Evolutionary conservation across 2,329 filamentous ascomycete species (phyloP), one percentile per base, ranked within the genome.

Genomic region (Colletotrichum godetiae): DNA sequence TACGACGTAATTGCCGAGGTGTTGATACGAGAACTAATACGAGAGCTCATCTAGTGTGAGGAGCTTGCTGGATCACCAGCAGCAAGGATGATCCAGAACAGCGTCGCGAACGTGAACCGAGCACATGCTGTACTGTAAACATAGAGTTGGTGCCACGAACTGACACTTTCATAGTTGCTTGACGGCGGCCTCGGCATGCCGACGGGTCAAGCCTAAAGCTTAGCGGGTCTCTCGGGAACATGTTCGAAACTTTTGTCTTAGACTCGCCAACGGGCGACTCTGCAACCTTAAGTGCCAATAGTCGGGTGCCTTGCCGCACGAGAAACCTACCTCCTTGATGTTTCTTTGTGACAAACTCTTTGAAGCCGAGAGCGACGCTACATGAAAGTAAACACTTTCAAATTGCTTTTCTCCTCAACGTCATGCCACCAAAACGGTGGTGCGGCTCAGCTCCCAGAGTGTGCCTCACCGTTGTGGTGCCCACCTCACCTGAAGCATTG

Each of bases 221-320:
- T 37, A 49, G 13, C n/a, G 27, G 52, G 52, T 22, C 22, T 27
- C 13, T 61, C 24, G 19, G 59, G 24, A 5, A 33, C 22, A 27
- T 19, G 12, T n/a, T 12, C 12, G n/a, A 27, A 53, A n/a, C 13
- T 42, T 19, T 52, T 49, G 27, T 33, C 13, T 29, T 24, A 31
- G 42, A 37, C 33, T n/a, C 37, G 33, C 59, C 59, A 61, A 46
- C 33, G 31, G n/a, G 29, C n/a, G 46, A 15, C 46, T 53, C 13
- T 35, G 29, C 12, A 15, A 53, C 49, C 29, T n/a, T 33, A 33
- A n/a, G 27, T 13, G 59, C n/a, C n/a, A 49, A 27, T 0, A 8
- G 3, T 27, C 11, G 31, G 49, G 49, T 35, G 15, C 59, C 59
- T 64, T 68, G 67, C 67, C 67, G 63, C 56, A 64, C 67, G 59